Evolutionary conservation across 176 grass and related monocot genomes (phyloP), one percentile per base, ranked within the genome.

Genomic region (Olyra latifolia): DNA sequence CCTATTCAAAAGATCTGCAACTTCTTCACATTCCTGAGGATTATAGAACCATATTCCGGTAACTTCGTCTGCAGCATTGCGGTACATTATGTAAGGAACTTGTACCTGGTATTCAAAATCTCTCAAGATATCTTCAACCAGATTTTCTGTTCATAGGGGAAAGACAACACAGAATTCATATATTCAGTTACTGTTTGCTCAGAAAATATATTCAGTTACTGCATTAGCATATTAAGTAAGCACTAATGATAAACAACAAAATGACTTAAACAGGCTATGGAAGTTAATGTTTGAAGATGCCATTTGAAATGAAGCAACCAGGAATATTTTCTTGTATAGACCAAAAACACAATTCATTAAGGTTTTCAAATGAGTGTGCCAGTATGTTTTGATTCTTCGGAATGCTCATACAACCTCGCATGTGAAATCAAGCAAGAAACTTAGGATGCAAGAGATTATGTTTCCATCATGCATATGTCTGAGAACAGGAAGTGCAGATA

Each of bases 31-130:
- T 66, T 93, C 91, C 58, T 87, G 53, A 60, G 81, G 82, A 45
- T 90, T 60, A 62, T 88, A 88, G 71, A 93, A 90, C 87, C 91
- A 93, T 61, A 93, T 93, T 79, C 91, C 91, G 23, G 44, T 79
- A 69, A 88, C 43, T 76, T 90, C 87, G 32, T 75, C 55, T 81
- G 65, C 67, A 66, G 78, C 78, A 85, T 90, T 88, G 3, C 47
- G 47, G 82, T 90, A 93, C 40, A 93, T 79, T 28, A 93, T 49
- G 29, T 85, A 90, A 50, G 91, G 84, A 59, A 76, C 73, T 27
- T 93, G 68, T 49, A 85, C 53, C 30, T 90, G 14, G 74, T 82
- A 84, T 20, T 85, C 61, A 71, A 90, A 93, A 80, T 70, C 63
- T 12, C 73, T 66, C 87, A 90, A 66, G 16, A 93, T 62, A 66